Percentiles rank a stretch among this genome's conserved stretches.
Conservation (phyloP, 2,329 filamentous ascomycete species). For the Leptographium procerum region DNA sequence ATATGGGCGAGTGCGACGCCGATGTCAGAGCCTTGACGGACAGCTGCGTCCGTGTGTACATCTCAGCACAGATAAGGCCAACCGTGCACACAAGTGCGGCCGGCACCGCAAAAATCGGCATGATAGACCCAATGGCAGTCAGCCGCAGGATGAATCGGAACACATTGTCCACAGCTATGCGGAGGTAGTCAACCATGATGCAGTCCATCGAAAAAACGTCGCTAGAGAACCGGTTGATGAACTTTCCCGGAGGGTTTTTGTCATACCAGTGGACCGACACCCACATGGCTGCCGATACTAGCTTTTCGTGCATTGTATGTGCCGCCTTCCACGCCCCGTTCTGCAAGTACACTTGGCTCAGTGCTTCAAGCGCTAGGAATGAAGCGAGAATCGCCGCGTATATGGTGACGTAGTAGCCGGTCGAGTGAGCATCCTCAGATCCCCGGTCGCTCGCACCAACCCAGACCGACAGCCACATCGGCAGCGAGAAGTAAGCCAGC, state of each 20-base stretch:
- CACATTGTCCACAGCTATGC: constrained; percentile 29
- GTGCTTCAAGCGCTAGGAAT: constrained; percentile 29
- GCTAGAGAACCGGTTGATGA: constrained; percentile 21
- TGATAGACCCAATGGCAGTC: constrained; percentile 30
- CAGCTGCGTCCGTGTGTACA: constrained; percentile 36
- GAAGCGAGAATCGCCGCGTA: constrained; percentile 35
- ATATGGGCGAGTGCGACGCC: constrained; percentile 1
- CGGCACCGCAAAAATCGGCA: constrained; percentile 39
- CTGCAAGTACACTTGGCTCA: constrained; percentile 20
- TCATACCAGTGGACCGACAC: constrained; percentile 48
- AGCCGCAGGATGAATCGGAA: constrained; percentile 21
- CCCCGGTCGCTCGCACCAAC: constrained; percentile 34
- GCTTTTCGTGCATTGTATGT: constrained; percentile 36
- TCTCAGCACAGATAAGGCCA: constrained; percentile 34
- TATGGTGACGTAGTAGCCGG: constrained; percentile 38
- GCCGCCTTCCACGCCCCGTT: constrained; percentile 44
- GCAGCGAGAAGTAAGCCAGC: constrained; percentile 25
- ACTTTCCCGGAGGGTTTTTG: constrained; percentile 22
- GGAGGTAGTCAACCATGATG: constrained; percentile 32
- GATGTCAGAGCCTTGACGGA: constrained; percentile 22
- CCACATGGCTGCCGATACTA: constrained; percentile 39
- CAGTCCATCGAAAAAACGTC: constrained; percentile 47
- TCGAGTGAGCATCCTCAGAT: constrained; percentile 30
- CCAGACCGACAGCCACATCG: constrained; percentile 38
- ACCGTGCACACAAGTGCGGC: constrained; percentile 32